Evolutionary conservation across 2,329 filamentous ascomycete species (phyloP), one percentile per base, ranked within the genome.

Genomic region (Trichoderma harzianum): DNA sequence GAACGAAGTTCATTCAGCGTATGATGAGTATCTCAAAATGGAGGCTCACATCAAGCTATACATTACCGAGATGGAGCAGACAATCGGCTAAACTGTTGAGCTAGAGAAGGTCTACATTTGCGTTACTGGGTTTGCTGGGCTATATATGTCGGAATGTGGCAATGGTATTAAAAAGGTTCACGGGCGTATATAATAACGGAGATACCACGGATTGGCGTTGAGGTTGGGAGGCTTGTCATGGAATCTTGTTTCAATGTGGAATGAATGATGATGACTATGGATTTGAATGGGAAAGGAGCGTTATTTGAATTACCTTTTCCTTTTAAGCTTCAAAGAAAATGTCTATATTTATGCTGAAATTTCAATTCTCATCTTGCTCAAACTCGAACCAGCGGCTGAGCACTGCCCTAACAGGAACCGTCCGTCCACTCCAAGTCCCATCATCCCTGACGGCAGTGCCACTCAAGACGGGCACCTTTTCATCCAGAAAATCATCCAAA

Each of bases 51-150:
- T 99, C 81, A 95, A 95, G 83, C 86, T 98, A 74, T 99, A 99
- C 85, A 97, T 99, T 79, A 97, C 93, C 5, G 96, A 99, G 86
- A 98, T 99, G 95, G 96, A 98, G 83, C 95, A 98, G 83, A 92
- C 91, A 71, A 89, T 96, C 76, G 85, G 74, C 30, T 73, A 71
- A 64, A 12, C 21, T 14, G 7, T 8, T 11, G n/a, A n/a, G 8
- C 16, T 11, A 14, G n/a, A 32, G 26, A 51, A n/a, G 2, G 10
- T 30, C 18, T 24, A 32, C 14, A 47, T 58, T 39, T 70, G 39
- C 11, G 74, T 60, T 73, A 30, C 18, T 18, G 39, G 26, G 12
- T 43, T 21, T n/a, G 11, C 6, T 73, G 72, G 70, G 69, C 63
- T 65, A 60, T 70, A 71, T 65, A 67, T 70, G 70, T 55, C 34